A percentile compares a stretch with the other conserved stretches of the same genome.
Conservation (phyloP, 345 rosid species). For the Erysimum cheiranthoides region DNA sequence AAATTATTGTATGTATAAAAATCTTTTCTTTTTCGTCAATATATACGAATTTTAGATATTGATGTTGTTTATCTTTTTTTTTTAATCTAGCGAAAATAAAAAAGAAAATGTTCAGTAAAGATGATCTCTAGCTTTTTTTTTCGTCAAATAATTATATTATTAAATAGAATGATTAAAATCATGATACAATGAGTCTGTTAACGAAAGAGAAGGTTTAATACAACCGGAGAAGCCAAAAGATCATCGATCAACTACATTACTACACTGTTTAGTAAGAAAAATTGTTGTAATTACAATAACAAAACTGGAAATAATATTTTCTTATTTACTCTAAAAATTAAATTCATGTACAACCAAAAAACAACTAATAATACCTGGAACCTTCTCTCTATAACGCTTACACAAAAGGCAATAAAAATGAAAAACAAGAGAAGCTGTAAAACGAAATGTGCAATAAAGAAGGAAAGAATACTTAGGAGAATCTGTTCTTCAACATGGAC, state of each 20-base stretch:
- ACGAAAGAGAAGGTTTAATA: no score
- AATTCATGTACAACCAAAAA: slow-evolving; percentile 8
- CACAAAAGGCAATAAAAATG: slow-evolving; percentile 5
- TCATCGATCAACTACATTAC: no score
- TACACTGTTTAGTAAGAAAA: background rate
- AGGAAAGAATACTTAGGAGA: slow-evolving; percentile 11
- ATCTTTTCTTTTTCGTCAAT: no score
- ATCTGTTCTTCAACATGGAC: slow-evolving; percentile 35
- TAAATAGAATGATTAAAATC: no score
- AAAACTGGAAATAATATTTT: background rate
- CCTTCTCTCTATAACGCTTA: slow-evolving; percentile 7
- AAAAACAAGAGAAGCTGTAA: background rate
- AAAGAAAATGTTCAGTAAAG: background rate
- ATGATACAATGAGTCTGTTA: no score
- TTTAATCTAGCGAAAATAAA: background rate
- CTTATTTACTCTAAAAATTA: background rate
- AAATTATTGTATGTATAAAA: no score
- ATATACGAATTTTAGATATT: no score
- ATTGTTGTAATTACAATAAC: background rate
- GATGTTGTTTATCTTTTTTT: no score
- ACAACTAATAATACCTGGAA: background rate
- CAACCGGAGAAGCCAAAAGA: no score
- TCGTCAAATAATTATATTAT: no score
- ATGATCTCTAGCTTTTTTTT: background rate
- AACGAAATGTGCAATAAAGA: slow-evolving; percentile 6